These are phyloP conservation scores for Penicillium tannophilum DNA, from an alignment of 495 filamentous ascomycete species.

Conservation along the genomic window DNA sequence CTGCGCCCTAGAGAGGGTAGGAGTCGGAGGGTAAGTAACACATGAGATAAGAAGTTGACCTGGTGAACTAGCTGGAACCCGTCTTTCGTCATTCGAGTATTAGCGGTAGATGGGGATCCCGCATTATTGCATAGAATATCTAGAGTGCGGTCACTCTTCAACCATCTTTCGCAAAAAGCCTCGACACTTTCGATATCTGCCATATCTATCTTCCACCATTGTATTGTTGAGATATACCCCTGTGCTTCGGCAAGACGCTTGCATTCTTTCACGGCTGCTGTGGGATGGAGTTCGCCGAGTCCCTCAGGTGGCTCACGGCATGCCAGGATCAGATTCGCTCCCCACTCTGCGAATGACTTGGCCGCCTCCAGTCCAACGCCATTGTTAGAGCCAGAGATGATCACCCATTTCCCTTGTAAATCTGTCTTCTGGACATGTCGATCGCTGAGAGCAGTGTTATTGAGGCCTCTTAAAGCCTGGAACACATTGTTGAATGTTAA, in stretches of 20 bases:
- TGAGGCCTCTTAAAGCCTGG: conserved; percentile 11
- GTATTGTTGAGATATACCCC: conserved; percentile 34
- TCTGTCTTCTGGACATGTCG: conserved; percentile 10
- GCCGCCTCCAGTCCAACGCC: conserved; percentile 38
- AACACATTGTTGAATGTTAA: conserved; percentile 7
- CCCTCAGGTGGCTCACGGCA: conserved; percentile 30
- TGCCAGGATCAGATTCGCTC: conserved; percentile 36
- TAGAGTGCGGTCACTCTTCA: conserved; percentile 16
- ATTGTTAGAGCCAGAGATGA: conserved; percentile 38
- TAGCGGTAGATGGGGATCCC: conserved; percentile 12
- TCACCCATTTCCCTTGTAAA: conserved; percentile 33
- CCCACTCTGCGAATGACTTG: conserved; percentile 25
- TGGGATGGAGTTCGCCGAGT: conserved; percentile 25
- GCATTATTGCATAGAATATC: conserved; percentile 36
- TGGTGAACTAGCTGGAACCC: conserved; percentile 30
- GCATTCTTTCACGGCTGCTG: conserved; percentile 24
- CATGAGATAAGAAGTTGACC: conserved; percentile 33
- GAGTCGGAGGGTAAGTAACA: conserved; percentile 28
- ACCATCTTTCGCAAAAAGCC: conserved; percentile 40
- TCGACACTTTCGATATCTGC: conserved; percentile 45
- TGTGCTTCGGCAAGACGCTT: conserved; percentile 15
- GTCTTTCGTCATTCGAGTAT: conserved; percentile 20
- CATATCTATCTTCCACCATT: conserved; percentile 58
- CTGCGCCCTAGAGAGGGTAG: conserved; percentile 26
- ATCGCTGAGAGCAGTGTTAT: conserved; percentile 19